Evolutionary conservation across 805 yeast species (phyloP).

Genomic region (Lipomyces spencermartinsiae): DNA sequence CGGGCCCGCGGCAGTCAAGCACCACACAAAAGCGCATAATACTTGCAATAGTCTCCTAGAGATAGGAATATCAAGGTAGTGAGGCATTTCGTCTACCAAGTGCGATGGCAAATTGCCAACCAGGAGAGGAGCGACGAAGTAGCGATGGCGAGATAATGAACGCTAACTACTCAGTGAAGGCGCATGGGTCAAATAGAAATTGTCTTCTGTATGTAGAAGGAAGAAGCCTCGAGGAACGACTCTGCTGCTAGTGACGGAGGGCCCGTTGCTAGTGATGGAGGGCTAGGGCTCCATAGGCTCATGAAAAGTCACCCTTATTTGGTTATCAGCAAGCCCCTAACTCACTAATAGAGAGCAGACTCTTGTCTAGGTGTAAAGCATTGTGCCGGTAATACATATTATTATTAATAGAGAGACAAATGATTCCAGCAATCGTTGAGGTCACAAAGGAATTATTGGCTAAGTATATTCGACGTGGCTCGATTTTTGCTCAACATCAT

Average conservation of each 20-base stretch:
- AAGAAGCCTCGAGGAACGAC: too few relatives aligned
- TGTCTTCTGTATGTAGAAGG: not conserved
- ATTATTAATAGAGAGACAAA: too few relatives aligned
- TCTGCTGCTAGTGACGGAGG: not conserved
- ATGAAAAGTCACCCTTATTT: too few relatives aligned
- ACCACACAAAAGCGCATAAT: constrained; percentile 80
- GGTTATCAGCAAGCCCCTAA: too few relatives aligned
- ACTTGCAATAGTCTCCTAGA: constrained; percentile 58
- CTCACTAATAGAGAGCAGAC: not conserved
- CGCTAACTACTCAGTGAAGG: not conserved
- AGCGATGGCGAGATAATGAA: not conserved
- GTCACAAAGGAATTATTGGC: too few relatives aligned
- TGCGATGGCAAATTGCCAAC: not conserved
- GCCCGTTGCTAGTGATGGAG: not conserved
- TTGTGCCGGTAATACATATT: too few relatives aligned
- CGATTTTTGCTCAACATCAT: too few relatives aligned
- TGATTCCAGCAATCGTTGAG: too few relatives aligned
- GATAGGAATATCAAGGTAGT: constrained; percentile 35
- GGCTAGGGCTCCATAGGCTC: not conserved
- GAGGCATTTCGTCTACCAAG: constrained; percentile 28
- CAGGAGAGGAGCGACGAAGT: not conserved
- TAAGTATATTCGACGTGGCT: too few relatives aligned
- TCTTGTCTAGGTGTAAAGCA: too few relatives aligned
- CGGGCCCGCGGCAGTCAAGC: constrained; percentile 89
- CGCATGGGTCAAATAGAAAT: not conserved